Conservation (phyloP, 2,329 filamentous ascomycete species). For the Exophiala viscosa region DNA sequence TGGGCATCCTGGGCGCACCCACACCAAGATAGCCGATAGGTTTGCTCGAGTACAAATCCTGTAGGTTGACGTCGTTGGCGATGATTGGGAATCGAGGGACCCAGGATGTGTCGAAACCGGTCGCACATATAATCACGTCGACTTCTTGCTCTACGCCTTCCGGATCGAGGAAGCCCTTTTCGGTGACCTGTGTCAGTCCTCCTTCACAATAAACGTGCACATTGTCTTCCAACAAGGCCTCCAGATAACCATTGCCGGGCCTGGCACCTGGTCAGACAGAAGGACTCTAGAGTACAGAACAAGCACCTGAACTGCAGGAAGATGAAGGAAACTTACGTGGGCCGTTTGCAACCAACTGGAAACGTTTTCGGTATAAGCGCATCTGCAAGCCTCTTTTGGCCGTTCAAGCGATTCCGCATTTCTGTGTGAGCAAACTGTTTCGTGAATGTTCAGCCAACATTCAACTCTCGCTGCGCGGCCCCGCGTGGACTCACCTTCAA, state of each 20-base stretch:
- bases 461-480: background rate
- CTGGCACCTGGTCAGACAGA: too few species aligned
- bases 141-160: too few species aligned
- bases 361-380: slow-evolving; percentile 26
- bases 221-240: slow-evolving; percentile 5
- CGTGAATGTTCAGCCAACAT: background rate
- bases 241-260: background rate
- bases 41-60: slow-evolving; percentile 16
- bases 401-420: slow-evolving; percentile 23
- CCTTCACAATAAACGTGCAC: background rate
- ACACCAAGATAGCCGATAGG: slow-evolving; percentile 23
- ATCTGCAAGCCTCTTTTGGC: slow-evolving; percentile 14
- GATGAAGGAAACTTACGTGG: slow-evolving; percentile 17
- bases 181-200: too few species aligned
- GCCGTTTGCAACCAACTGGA: slow-evolving; percentile 23
- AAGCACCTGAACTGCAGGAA: background rate
- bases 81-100: slow-evolving; percentile 9
- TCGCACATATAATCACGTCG: too few species aligned
- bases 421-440: background rate
- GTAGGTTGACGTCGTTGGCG: slow-evolving; percentile 3
- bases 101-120: slow-evolving; percentile 1
- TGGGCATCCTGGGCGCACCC: slow-evolving; percentile 21
- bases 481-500: background rate
- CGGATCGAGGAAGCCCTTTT: too few species aligned
- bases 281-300: background rate